These are phyloP conservation scores for Zasmidium cellare DNA, from an alignment of 2,329 filamentous ascomycete species.

Conservation along the genomic window DNA sequence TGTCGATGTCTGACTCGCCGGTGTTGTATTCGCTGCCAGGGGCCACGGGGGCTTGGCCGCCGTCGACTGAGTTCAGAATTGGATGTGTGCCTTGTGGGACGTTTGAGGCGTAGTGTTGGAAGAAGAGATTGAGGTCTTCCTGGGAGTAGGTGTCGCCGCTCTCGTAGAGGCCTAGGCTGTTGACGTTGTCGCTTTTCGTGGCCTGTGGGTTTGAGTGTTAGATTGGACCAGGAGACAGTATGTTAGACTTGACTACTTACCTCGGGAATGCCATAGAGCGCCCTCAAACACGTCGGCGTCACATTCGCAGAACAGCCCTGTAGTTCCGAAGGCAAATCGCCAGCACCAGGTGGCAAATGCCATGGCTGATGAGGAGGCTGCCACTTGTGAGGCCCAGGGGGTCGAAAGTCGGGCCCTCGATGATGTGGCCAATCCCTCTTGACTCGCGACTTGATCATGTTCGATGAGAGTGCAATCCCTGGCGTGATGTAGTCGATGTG, in stretches of 20 bases:
- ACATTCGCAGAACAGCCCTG: constrained; percentile 27
- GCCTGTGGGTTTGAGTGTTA: not conserved
- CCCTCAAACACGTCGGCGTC: constrained; percentile 44
- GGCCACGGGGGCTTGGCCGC: constrained; percentile 38
- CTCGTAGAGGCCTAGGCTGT: constrained; percentile 21
- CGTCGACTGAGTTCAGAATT: constrained; percentile 25
- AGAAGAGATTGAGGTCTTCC: constrained; percentile 38
- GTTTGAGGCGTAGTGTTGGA: constrained; percentile 28
- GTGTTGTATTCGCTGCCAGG: constrained; percentile 1
- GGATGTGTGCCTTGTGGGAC: constrained; percentile 25
- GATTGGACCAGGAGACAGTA: too few relatives aligned
- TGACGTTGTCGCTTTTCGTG: constrained; percentile 10
- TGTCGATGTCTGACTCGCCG: constrained; percentile 23
- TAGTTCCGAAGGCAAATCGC: constrained; percentile 17
- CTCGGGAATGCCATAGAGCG: constrained; percentile 44
- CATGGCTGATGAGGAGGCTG: not conserved
- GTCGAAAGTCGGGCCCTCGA: not conserved
- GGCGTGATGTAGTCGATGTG: constrained; percentile 60
- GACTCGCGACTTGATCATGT: constrained; percentile 15
- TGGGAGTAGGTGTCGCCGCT: constrained; percentile 18
- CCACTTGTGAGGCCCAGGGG: not conserved
- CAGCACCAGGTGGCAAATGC: not conserved
- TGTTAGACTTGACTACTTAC: too few relatives aligned
- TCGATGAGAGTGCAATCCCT: constrained; percentile 47
- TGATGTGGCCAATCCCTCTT: not conserved